Evolutionary conservation across 768 basidiomycete genomes (phyloP).

Genomic region (Tephrocybe sp.): DNA sequence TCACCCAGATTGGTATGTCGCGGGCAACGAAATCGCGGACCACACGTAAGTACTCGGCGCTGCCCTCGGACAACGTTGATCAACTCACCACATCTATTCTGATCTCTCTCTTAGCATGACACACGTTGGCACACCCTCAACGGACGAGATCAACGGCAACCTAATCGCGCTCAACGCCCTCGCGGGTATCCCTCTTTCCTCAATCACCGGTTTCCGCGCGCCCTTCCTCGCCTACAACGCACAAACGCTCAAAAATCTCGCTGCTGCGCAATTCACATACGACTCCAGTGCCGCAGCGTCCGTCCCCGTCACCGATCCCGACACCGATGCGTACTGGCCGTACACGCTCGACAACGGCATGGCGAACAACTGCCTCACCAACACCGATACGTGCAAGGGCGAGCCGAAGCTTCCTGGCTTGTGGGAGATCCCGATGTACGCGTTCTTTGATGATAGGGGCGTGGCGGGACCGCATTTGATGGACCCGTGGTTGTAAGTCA

Average conservation of each 20-base stretch:
- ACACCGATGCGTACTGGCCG: conserved; percentile 81
- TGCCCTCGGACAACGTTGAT: neutral
- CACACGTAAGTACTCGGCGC: conserved; percentile 52
- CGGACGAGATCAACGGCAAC: conserved; percentile 75
- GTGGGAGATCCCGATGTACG: conserved; percentile 88
- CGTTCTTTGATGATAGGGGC: conserved; percentile 64
- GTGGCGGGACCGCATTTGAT: conserved; percentile 64
- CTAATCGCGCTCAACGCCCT: conserved; percentile 77
- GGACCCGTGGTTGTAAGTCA: conserved; percentile 78
- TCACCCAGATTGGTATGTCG: conserved; percentile 67
- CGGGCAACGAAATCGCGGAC: conserved; percentile 82
- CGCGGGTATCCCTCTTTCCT: conserved; percentile 67
- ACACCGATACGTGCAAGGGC: conserved; percentile 61
- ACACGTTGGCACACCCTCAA: conserved; percentile 63
- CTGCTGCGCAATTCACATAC: conserved; percentile 62
- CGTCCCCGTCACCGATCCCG: conserved; percentile 61
- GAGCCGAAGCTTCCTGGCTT: conserved; percentile 72
- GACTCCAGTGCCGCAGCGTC: conserved; percentile 65
- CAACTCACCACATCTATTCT: neutral
- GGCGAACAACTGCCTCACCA: conserved; percentile 71
- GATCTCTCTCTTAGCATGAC: conserved; percentile 57
- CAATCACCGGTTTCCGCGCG: conserved; percentile 74
- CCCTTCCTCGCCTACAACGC: conserved; percentile 69
- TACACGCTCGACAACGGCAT: conserved; percentile 80
- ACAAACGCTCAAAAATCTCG: conserved; percentile 61